These are phyloP conservation scores for Scenedesmus sp. DNA, from an alignment of 163 green algal genomes.

Conservation along the genomic window DNA sequence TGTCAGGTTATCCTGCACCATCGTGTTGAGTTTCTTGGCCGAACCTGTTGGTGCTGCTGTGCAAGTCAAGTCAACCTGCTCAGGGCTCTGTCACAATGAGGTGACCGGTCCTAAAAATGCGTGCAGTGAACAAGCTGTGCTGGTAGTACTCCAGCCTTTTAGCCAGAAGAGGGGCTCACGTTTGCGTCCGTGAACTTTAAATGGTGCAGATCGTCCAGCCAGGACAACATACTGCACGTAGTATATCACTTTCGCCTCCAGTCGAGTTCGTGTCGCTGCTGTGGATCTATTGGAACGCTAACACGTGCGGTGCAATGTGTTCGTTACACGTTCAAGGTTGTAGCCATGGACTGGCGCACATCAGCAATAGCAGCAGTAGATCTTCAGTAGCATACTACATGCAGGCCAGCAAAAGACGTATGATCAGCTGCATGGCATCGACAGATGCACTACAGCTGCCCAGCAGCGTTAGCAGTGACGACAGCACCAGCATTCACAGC, in stretches of 20 bases:
- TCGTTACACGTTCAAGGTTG: neutral
- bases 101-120: neutral
- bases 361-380: constrained; percentile 18
- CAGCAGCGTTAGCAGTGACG: neutral
- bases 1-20: neutral
- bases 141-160: too few species aligned
- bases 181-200: neutral
- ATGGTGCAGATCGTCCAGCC: neutral
- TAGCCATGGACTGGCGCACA: neutral
- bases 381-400: neutral
- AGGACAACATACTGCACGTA: neutral
- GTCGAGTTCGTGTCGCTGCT: neutral
- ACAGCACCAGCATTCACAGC: neutral
- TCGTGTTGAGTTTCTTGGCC: too few species aligned
- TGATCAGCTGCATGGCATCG: neutral
- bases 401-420: neutral
- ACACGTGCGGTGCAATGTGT: neutral
- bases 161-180: too few species aligned
- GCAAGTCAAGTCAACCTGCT: neutral
- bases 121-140: neutral
- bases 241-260: neutral
- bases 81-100: neutral
- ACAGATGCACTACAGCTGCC: neutral
- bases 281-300: neutral
- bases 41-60: neutral